Base-by-base conservation (phyloP, 768 basidiomycete genomes). In the Lactifluus subvellereus region DNA sequence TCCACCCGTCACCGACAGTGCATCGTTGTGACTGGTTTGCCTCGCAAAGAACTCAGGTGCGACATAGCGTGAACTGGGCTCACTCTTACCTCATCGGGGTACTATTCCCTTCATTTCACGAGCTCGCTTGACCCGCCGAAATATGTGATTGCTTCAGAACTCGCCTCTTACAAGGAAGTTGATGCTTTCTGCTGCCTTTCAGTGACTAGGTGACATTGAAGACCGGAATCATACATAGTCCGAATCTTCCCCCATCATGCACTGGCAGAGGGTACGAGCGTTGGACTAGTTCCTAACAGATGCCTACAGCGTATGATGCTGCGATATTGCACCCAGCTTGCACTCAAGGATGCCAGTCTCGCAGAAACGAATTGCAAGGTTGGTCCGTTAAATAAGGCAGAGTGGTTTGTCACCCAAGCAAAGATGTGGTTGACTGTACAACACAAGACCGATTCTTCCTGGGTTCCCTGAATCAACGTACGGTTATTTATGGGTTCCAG, bases 321-420 rank as follows among this genome's bases (percentile, higher is more conserved):
- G 78, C 78, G 18, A 82, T 86, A 62, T 75, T 88, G 84, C 86
- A 1, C 27, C 27, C 27, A 3, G 27, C 27, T 27, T 27, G 27
- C 27, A 27, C 78, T 89, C 27, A 75, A 77, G 13, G 86, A 88
- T 66, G 78, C 81, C 2, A 76, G 78, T 5, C 76, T 80, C 4
- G 66, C 77, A 1, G 83, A 75, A 70, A 82, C 75, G 22, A 71
- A 77, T 14, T 85, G 75, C 64, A 80, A 86, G 65, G 80, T 89
- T 52, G 84, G 87, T 66, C 72, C 89, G 13, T 54, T 61, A 66
- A 84, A 85, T 75, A 89, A 88, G 74, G 86, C 86, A 1, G 82
- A 80, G 54, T 87, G 86, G 86, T 87, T 85, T 69, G 81, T 81
- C 0, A 78, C 80, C 0, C 79, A 83, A 62, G 80, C 8, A 18